Conservation (phyloP, 768 basidiomycete genomes). For the Termitomyces heimii region DNA sequence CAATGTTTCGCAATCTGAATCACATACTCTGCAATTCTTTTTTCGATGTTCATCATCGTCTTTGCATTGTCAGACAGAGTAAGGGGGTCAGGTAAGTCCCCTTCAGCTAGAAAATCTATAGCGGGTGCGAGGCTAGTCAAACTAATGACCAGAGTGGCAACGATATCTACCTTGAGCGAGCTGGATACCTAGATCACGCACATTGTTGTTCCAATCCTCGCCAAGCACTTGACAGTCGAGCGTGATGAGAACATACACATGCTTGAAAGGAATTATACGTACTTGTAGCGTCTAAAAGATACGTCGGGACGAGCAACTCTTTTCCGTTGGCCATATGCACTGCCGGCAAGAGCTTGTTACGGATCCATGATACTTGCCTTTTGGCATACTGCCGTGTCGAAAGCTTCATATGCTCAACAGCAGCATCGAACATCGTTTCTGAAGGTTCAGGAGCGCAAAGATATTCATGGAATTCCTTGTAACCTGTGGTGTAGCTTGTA, state of each 20-base stretch:
- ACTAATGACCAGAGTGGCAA: neutral
- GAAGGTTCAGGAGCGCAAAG: conserved; percentile 38
- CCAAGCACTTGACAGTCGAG: conserved; percentile 35
- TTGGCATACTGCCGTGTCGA: conserved; percentile 91
- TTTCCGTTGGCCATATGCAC: conserved; percentile 42
- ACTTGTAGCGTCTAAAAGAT: conserved; percentile 71
- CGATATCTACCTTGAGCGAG: conserved; percentile 42
- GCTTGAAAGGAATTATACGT: conserved; percentile 11
- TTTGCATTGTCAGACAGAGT: conserved; percentile 49
- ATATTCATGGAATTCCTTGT: conserved; percentile 81
- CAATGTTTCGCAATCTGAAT: neutral
- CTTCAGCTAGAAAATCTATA: conserved; percentile 50
- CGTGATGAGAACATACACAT: neutral
- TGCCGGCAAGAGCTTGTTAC: conserved; percentile 81
- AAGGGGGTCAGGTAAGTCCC: conserved; percentile 49
- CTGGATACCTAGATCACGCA: conserved; percentile 41
- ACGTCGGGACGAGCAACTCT: conserved; percentile 26
- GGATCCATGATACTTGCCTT: conserved; percentile 87
- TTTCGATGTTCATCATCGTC: conserved; percentile 41
- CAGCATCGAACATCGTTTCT: conserved; percentile 40
- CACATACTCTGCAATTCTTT: conserved; percentile 41
- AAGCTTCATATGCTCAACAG: conserved; percentile 75
- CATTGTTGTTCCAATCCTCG: conserved; percentile 52
- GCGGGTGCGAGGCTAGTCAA: neutral
- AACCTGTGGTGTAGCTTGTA: conserved; percentile 47